Conservation (phyloP, 2,329 filamentous ascomycete genomes). For the Aspergillus sergii region DNA sequence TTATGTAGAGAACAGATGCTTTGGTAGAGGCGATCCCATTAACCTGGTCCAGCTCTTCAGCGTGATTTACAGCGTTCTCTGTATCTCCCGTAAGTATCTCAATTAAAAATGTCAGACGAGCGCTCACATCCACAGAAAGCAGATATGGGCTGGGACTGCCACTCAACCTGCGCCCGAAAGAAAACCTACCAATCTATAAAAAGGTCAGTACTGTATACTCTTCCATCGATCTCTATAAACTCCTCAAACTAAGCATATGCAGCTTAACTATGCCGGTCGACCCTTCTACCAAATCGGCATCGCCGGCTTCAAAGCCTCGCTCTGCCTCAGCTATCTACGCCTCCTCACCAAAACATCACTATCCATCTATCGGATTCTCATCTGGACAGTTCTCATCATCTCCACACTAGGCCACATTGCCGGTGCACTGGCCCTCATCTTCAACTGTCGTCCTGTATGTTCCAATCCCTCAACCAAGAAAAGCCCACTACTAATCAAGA, state of each 20-base stretch:
- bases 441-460: neutral
- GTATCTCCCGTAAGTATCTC: neutral
- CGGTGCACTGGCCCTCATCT: neutral
- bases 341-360: conserved; percentile 54
- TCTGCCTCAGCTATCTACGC: conserved; percentile 57
- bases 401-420: neutral
- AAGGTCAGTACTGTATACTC: conserved; percentile 22
- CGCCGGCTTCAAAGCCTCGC: conserved; percentile 59
- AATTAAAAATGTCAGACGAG: neutral
- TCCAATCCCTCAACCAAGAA: too few species aligned
- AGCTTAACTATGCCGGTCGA: conserved; percentile 57
- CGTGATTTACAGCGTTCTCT: neutral
- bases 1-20: neutral
- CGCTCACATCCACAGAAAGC: conserved; percentile 44
- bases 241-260: neutral
- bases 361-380: conserved; percentile 46
- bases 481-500: neutral
- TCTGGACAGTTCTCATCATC: conserved; percentile 47
- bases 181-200: conserved; percentile 49
- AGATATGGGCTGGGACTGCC: conserved; percentile 57
- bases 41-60: neutral
- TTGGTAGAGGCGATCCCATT: neutral
- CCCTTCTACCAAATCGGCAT: conserved; percentile 60
- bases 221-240: neutral
- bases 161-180: conserved; percentile 45